Evolutionary conservation across 345 rosid genomes (phyloP), one percentile per base, ranked within the genome.

Genomic region (Rhodomyrtus tomentosa): DNA sequence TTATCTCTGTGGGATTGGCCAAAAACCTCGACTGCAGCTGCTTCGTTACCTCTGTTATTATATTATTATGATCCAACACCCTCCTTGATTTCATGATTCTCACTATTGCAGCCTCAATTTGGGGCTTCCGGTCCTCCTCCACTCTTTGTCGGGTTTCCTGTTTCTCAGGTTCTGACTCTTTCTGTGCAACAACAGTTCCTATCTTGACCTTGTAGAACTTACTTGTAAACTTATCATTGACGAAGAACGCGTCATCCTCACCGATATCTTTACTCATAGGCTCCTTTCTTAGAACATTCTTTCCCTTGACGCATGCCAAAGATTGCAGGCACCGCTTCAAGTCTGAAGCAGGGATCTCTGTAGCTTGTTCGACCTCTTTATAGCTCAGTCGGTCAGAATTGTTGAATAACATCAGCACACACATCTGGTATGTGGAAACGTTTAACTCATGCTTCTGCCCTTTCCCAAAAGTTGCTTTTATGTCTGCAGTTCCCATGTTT

Each of bases 401-500:
- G 90, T 97, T 97, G 82, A 95, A 97, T 81, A 95, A 85, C 96
- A 97, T 90, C 52, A 97, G 94, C 36, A 97, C 99, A 85, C 99
- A 97, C 99, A 97, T 97, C 58, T 97, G 99, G 92, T 93, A 97
- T 4, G 99, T 97, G 20, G 99, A 97, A 74, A 97, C 99, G 55
- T 97, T 97, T 92, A 97, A 86, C 88, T 95, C 99, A 82, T 97
- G 99, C 90, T 94, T 97, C 92, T 97, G 99, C 88, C 98, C 99
- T 88, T 94, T 97, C 82, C 98, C 99, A 62, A 97, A 95, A 12
- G 85, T 81, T 40, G 99, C 99, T 86, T 92, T 97, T 83, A 97
- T 90, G 82, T 97, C 99, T 1, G 99, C 99, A 50, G 98, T 91
- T 81, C 99, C 99, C 99, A 95, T 97, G 92, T 97, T 97, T n/a